Evolutionary conservation across 2,329 filamentous ascomycete species (phyloP), one percentile per base, ranked within the genome.

Genomic region (Colletotrichum theobromicola): DNA sequence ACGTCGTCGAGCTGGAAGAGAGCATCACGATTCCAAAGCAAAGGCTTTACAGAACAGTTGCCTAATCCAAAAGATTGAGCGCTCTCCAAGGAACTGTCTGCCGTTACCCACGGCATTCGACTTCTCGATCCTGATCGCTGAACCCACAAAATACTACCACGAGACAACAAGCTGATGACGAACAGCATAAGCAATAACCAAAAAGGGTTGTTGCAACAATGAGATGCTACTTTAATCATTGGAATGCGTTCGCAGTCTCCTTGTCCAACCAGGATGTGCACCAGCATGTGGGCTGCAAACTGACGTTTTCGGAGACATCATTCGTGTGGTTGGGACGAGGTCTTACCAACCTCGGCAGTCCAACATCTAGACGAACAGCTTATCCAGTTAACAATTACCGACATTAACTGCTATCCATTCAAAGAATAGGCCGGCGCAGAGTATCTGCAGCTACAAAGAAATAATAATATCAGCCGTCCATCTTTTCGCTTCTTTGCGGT

Each of bases 321-420:
- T 42, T 42, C 37, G 18, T 42, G 9, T 42, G 18, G 18, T 42
- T 10, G 37, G 18, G 18, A 42, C 18, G 37, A 42, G n/a, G 18
- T 42, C 2, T n/a, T 9, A n/a, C 4, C 37, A 42, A 42, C n/a
- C 8, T 42, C 37, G 9, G 37, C 18, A 42, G 37, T n/a, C n/a
- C n/a, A n/a, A n/a, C n/a, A n/a, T n/a, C n/a, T n/a, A 42, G 18
- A 18, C 18, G n/a, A 9, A n/a, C 8, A n/a, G 37, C 9, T 9
- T n/a, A n/a, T 42, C 9, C 37, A n/a, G 9, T n/a, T 42, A 18
- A n/a, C 37, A 1, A n/a, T 42, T 16, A n/a, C 37, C 16, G 18
- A 42, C 37, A 42, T n/a, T 0, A n/a, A 8, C 18, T 42, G 0
- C n/a, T 4, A 42, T n/a, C 37, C 18, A 1, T 42, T 16, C 0